These are phyloP conservation scores for Huntiella savannae DNA, from an alignment of 2,329 filamentous ascomycete species.

Conservation along the genomic window DNA sequence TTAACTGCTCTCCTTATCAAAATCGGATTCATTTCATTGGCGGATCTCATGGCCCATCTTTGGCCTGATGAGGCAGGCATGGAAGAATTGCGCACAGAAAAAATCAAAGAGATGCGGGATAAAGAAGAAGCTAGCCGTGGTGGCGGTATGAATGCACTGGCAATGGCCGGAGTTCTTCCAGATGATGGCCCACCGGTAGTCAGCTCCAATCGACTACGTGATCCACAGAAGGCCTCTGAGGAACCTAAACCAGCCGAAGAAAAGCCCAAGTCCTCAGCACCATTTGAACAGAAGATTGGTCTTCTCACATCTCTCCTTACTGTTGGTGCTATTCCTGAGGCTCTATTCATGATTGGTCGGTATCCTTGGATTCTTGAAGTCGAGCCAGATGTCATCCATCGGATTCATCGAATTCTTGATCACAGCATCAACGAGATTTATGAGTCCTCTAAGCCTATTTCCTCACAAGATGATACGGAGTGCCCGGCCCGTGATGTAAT, in stretches of 20 bases:
- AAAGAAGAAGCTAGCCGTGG: slow-evolving; percentile 52
- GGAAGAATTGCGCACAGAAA: slow-evolving; percentile 50
- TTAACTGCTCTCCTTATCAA: slow-evolving; percentile 86
- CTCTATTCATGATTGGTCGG: slow-evolving; percentile 75
- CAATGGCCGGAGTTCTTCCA: slow-evolving; percentile 67
- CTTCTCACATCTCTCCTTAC: slow-evolving; percentile 71
- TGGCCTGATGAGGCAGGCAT: slow-evolving; percentile 73
- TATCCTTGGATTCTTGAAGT: slow-evolving; percentile 85
- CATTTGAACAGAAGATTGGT: slow-evolving; percentile 70
- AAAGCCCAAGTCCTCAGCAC: slow-evolving; percentile 43
- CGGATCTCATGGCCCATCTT: slow-evolving; percentile 79
- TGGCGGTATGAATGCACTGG: slow-evolving; percentile 60
- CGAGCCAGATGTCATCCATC: slow-evolving; percentile 62
- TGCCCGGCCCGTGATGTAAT: slow-evolving; percentile 15
- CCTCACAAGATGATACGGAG: background rate
- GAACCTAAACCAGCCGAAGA: slow-evolving; percentile 21
- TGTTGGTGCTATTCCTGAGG: slow-evolving; percentile 82
- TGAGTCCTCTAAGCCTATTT: slow-evolving; percentile 13
- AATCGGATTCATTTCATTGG: slow-evolving; percentile 84
- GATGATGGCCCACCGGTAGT: slow-evolving; percentile 49
- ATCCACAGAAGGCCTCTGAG: slow-evolving; percentile 13
- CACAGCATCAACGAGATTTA: slow-evolving; percentile 63
- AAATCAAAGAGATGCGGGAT: slow-evolving; percentile 58
- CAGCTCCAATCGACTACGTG: slow-evolving; percentile 27
- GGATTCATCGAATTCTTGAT: slow-evolving; percentile 67